Evolutionary conservation across 2,329 filamentous ascomycete species (phyloP).

Genomic region (Fusarium sp.): DNA sequence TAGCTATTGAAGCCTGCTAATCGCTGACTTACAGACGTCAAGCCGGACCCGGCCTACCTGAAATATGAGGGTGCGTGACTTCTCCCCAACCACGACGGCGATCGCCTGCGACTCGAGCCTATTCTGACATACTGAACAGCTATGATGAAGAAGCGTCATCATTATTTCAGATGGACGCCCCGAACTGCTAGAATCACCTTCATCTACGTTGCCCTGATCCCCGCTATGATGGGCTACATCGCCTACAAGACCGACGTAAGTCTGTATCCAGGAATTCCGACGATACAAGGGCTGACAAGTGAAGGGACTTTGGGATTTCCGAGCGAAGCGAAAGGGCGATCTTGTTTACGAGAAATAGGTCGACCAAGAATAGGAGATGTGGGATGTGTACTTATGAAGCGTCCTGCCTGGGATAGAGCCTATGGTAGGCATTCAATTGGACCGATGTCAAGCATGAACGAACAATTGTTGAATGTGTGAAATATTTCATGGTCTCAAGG

Average conservation of each 20-base stretch:
- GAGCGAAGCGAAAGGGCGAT: constrained; percentile 91
- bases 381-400: constrained; percentile 60
- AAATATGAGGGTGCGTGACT: constrained; percentile 57
- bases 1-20: constrained; percentile 45
- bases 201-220: constrained; percentile 80
- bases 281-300: constrained; percentile 41
- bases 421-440: constrained; percentile 39
- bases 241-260: constrained; percentile 90
- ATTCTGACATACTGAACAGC: constrained; percentile 64
- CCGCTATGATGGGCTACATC: constrained; percentile 75
- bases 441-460: constrained; percentile 27
- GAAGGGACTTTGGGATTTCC: constrained; percentile 87
- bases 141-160: constrained; percentile 86
- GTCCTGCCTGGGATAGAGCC: constrained; percentile 49
- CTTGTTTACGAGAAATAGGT: constrained; percentile 81
- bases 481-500: constrained; percentile 8
- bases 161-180: constrained; percentile 95
- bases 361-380: constrained; percentile 17
- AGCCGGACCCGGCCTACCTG: constrained; percentile 59
- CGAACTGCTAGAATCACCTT: constrained; percentile 85
- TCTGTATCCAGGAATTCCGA: constrained; percentile 44
- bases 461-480: constrained; percentile 20
- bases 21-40: constrained; percentile 52
- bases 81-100: constrained; percentile 32
- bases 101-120: constrained; percentile 4